A percentile compares a stretch with the other conserved stretches of the same genome.
Conservation (phyloP, 78 protist species). For the Dictyostelium intermedium region DNA sequence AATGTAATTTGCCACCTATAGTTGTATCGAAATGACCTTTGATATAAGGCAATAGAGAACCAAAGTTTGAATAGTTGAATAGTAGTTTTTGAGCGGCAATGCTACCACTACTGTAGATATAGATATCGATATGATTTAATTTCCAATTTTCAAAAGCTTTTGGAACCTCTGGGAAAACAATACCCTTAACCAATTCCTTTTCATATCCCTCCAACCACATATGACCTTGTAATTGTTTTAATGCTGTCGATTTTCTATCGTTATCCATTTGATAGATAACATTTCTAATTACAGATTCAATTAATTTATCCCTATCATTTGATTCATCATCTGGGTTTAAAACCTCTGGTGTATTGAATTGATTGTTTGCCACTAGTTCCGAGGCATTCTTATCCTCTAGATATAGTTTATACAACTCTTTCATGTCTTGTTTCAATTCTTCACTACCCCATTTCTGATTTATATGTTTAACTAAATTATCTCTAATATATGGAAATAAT, state of each 20-base stretch:
- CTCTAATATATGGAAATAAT: slow-evolving; percentile 85
- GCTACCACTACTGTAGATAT: slow-evolving; percentile 88
- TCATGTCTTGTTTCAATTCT: slow-evolving; percentile 25
- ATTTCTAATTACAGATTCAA: slow-evolving; percentile 15
- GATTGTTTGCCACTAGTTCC: not conserved
- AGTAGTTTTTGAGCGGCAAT: slow-evolving; percentile 90
- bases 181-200: slow-evolving; percentile 44
- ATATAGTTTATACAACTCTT: not conserved
- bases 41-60: slow-evolving; percentile 61
- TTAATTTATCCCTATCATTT: not conserved
- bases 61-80: slow-evolving; percentile 57
- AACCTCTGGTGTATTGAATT: not conserved
- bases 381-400: not conserved
- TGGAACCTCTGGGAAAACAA: slow-evolving; percentile 83
- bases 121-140: not conserved
- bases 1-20: slow-evolving; percentile 63
- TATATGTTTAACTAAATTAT: slow-evolving; percentile 27
- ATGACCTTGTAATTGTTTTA: slow-evolving; percentile 91
- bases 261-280: slow-evolving; percentile 67
- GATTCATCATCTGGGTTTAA: not conserved
- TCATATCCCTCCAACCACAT: slow-evolving; percentile 89
- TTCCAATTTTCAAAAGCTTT: slow-evolving; percentile 60
- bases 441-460: not conserved
- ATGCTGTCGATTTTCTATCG: slow-evolving; percentile 87
- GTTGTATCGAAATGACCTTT: slow-evolving; percentile 89